Evolutionary conservation across 176 grass and related monocot genomes (phyloP).

Genomic region (Canna indica): DNA sequence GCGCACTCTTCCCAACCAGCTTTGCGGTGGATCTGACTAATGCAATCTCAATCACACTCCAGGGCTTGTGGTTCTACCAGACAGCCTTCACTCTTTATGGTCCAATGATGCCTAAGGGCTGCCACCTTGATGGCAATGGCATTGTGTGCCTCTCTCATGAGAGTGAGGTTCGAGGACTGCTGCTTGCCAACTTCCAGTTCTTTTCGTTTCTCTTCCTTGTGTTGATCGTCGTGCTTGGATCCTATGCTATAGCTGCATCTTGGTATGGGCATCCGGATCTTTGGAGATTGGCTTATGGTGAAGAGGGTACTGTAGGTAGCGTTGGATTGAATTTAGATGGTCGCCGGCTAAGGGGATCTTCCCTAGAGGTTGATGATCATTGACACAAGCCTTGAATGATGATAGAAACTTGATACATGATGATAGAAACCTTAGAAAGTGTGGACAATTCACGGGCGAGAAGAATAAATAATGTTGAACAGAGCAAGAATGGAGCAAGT

Average conservation of each 20-base stretch:
- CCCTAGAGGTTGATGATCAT: conserved; percentile 7
- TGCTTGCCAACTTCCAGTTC: conserved; percentile 57
- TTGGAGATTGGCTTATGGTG: conserved; percentile 8
- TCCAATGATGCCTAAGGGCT: conserved; percentile 54
- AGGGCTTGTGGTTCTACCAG: conserved; percentile 98
- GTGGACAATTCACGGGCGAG: no score
- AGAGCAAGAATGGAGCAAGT: no score
- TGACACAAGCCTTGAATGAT: background rate
- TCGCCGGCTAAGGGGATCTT: background rate
- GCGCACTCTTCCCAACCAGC: conserved; percentile 54
- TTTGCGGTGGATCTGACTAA: conserved; percentile 41
- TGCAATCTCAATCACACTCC: conserved; percentile 52
- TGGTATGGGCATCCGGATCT: conserved; percentile 41
- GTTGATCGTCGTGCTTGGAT: conserved; percentile 30
- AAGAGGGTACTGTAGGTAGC: background rate
- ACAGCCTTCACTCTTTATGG: conserved; percentile 86
- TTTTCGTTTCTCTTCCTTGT: conserved; percentile 44
- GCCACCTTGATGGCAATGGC: conserved; percentile 31
- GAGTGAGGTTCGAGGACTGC: conserved; percentile 47
- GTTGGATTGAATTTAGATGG: background rate
- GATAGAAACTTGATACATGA: no score
- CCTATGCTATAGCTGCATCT: conserved; percentile 37
- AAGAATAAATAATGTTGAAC: no score
- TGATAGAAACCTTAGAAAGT: no score
- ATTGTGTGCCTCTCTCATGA: conserved; percentile 39